Base-by-base conservation (phyloP, 1,284 basidiomycete species). In the Gomphus bonarii region DNA sequence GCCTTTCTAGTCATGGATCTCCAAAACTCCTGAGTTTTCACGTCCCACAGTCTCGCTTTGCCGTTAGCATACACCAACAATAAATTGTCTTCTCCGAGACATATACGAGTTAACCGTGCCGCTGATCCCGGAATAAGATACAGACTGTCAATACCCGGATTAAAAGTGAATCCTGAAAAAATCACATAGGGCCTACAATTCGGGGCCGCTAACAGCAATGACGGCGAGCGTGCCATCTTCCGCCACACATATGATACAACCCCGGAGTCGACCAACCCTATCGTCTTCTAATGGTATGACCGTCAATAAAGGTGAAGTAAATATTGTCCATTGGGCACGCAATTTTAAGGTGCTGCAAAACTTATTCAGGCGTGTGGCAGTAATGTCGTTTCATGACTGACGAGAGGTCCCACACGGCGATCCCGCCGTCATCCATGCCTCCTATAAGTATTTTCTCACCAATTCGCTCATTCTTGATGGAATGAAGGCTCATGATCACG, bases 21-120 rank as follows among this genome's bases (percentile, higher is more conserved):
- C 73, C 92, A 81, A 63, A 98, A 87, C 66, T 97, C 93, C 54
- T 81, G 79, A 0, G 85, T 87, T 59, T 82, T 80, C n/a, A 88
- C 72, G 66, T 97, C 90, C 93, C 95, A 99, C 1, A 95, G 71
- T 31, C 95, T 76, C 2, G 89, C 88, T 57, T 86, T 82, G 3
- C 80, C 81, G 61, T 91, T 85, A 1, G 76, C 75, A 66, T 97
- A 98, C 1, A 86, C 72, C 6, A 95, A 71, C 50, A 97, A 66
- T 25, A 98, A 70, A 61, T 91, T 85, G 57, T 88, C 78, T 14
- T 77, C 82, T 1, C 81, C 78, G 1, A 91, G 69, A 62, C 83
- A 90, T 22, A 95, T 70, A 36, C 76, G 72, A 18, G 74, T 71
- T 11, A 97, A 71, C 0, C 82, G 80, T 0, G 82, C 79, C 4